Base-by-base conservation (phyloP, 768 basidiomycete species). In the Kwoniella botswanensis region DNA sequence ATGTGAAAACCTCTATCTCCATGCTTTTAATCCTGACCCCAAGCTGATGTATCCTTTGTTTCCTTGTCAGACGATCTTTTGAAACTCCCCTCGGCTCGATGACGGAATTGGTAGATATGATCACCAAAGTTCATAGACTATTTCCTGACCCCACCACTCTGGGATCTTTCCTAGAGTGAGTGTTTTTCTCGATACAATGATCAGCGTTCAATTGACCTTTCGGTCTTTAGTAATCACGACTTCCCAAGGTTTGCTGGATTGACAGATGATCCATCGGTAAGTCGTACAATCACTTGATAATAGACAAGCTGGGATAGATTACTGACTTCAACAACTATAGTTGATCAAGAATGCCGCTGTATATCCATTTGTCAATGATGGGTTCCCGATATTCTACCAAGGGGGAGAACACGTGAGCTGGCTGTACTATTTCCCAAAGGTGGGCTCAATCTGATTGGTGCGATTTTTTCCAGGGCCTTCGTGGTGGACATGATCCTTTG, bases 351-450 rank as follows among this genome's bases (percentile, higher is more conserved):
- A 83, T 65, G 84, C 84, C 15, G 74, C 81, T 22, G 80, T 84
- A 6, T 85, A 77, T 68, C 80, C 81, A 10, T 84, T 84, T 67
- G 73, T 82, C 35, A 76, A 68, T 56, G 85, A 85, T 55, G 85
- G 85, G 11, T 77, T 84, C 50, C 84, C 85, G 2, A 80, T 82
- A 29, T 69, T 84, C 29, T 85, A 85, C 69, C 77, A 50, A 50
- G 80, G 80, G 4, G 75, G 75, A 56, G 80, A 81, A 65, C 77
- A 78, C 53, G 82, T 82, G 21, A 64, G 79, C 18, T 11, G 12
- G 15, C 29, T 43, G 21, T 2, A 41, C 22, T 29, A 42, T 29
- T 0, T 63, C 21, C 18, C 7, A 17, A 41, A 43, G 35, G 7
- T 35, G 6, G 35, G 35, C 35, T 35, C 35, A 35, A 35, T 9